Conservation (phyloP, 306 rosid species). For the Psophocarpus tetragonolobus region DNA sequence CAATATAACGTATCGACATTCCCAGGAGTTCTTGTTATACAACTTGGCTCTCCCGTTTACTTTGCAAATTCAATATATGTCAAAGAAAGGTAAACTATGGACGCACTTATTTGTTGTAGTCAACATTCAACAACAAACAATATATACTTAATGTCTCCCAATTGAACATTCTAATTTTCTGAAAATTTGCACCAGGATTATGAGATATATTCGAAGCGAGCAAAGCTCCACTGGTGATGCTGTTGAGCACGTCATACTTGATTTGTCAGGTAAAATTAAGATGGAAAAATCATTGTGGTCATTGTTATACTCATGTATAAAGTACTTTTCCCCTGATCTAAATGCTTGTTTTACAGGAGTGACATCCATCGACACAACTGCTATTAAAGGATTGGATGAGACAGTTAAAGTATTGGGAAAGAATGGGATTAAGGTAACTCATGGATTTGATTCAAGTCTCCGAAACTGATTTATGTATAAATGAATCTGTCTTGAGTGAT, state of each 20-base stretch:
- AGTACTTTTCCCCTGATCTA: not conserved
- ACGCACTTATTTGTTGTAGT: not conserved
- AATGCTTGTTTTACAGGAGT: constrained; percentile 53
- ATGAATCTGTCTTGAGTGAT: not conserved
- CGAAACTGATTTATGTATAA: not conserved
- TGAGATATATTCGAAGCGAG: constrained; percentile 72
- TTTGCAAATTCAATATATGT: constrained; percentile 69
- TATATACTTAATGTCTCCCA: not conserved
- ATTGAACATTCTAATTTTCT: constrained; percentile 14
- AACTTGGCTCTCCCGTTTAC: constrained; percentile 88
- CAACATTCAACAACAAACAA: not conserved
- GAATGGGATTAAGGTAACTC: constrained; percentile 55
- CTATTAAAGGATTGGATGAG: constrained; percentile 67
- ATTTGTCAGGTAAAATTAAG: constrained; percentile 60
- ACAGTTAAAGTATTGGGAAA: constrained; percentile 40
- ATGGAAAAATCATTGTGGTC: not conserved
- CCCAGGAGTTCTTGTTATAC: constrained; percentile 60
- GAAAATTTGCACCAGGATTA: constrained; percentile 48
- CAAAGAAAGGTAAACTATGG: constrained; percentile 62
- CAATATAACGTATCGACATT: constrained; percentile 55
- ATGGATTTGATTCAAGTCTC: not conserved
- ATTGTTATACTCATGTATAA: not conserved
- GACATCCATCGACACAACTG: constrained; percentile 73
- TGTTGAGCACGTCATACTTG: constrained; percentile 64
- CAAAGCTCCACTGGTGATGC: constrained; percentile 30